Percentiles rank a stretch among this genome's conserved stretches.
Evolutionary conservation across 169 alveolate genomes (phyloP).

Genomic region (Plasmodium knowlesi): DNA sequence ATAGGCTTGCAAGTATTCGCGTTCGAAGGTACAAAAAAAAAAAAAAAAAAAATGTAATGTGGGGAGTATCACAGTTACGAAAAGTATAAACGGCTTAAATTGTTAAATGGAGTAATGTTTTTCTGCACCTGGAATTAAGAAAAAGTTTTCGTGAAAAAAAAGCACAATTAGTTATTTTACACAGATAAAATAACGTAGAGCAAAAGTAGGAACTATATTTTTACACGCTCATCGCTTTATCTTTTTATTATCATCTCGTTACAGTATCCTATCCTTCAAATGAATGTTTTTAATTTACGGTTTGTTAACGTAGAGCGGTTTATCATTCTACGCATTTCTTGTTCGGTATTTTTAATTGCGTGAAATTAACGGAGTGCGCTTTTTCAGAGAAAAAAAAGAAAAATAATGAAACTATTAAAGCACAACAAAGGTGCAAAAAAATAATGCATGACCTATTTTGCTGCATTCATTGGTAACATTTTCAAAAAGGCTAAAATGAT

Average conservation of each 20-base stretch:
- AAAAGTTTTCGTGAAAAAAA: neutral
- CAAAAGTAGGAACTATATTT: neutral
- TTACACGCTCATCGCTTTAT: neutral
- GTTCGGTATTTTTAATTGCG: neutral
- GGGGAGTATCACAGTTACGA: neutral
- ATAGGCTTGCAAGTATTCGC: neutral
- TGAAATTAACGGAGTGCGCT: neutral
- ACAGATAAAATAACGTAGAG: neutral
- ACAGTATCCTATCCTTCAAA: neutral
- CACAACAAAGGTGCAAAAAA: neutral
- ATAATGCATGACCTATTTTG: neutral
- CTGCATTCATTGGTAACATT: neutral
- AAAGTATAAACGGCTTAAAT: neutral
- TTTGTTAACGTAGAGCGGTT: neutral
- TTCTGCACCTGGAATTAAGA: neutral
- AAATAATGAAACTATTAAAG: neutral
- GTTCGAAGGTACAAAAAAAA: neutral
- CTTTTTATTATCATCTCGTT: neutral
- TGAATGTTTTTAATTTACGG: neutral
- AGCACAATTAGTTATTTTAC: neutral
- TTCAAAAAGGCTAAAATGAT: neutral
- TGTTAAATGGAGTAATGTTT: neutral
- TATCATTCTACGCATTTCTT: neutral
- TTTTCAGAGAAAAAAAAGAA: neutral
- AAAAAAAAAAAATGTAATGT: constrained; percentile 2